A percentile compares a stretch with the other conserved stretches of the same genome.
Conservation (phyloP, 2,329 filamentous ascomycete species). For the Fusarium sp. region DNA sequence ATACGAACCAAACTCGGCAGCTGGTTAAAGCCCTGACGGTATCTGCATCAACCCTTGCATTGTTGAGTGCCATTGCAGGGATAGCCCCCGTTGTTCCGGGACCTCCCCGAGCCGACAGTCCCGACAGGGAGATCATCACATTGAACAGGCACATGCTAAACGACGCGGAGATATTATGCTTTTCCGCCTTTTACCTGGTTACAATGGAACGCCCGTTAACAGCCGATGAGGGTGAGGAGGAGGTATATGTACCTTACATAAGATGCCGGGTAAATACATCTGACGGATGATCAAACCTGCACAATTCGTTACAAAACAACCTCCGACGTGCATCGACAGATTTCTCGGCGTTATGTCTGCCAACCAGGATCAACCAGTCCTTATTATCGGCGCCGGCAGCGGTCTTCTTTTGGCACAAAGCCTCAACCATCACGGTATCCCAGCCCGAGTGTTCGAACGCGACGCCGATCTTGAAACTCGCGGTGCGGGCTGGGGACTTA, state of each 20-base stretch:
- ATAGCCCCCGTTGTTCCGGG: slow-evolving; percentile 7
- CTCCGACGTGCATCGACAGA: accelerated
- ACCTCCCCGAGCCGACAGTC: neutral
- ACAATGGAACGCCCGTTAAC: neutral
- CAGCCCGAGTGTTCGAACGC: slow-evolving; percentile 66
- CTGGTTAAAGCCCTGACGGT: neutral
- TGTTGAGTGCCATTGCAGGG: neutral
- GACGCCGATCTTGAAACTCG: slow-evolving; percentile 61
- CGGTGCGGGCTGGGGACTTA: slow-evolving; percentile 72
- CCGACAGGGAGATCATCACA: neutral
- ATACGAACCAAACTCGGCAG: neutral
- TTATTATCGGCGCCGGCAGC: slow-evolving; percentile 56
- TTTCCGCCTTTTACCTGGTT: neutral
- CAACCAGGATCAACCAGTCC: slow-evolving; percentile 39
- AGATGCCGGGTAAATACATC: neutral
- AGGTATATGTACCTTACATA: neutral
- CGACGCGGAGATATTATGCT: neutral
- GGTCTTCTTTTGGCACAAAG: slow-evolving; percentile 55
- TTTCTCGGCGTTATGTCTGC: neutral
- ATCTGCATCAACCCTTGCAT: neutral
- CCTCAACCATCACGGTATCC: slow-evolving; percentile 50
- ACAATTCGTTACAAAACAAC: neutral
- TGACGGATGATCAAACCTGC: neutral
- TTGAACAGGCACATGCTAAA: neutral
- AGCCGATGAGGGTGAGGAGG: neutral